Evolutionary conservation across 169 alveolate genomes (phyloP).

Genomic region (Plasmodium vinckei): DNA sequence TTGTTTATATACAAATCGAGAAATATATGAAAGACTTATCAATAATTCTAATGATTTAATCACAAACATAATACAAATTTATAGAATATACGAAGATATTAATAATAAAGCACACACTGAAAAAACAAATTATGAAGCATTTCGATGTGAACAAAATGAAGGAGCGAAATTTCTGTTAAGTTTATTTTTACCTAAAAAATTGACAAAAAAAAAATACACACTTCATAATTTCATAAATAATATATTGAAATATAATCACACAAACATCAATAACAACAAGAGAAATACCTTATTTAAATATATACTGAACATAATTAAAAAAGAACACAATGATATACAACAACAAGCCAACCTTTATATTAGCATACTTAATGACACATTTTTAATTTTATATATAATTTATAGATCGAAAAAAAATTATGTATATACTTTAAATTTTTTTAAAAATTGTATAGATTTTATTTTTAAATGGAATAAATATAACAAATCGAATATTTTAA

Average conservation of each 20-base stretch:
- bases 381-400: slow-evolving; percentile 16
- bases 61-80: background rate
- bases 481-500: background rate
- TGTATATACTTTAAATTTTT: slow-evolving; percentile 1
- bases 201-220: slow-evolving; percentile 3
- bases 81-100: background rate
- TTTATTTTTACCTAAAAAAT: slow-evolving; percentile 15
- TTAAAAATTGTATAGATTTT: slow-evolving; percentile 40
- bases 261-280: background rate
- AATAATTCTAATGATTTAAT: background rate
- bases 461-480: slow-evolving; percentile 17
- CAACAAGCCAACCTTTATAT: background rate
- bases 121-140: background rate
- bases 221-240: no score
- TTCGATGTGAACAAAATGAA: slow-evolving; percentile 1
- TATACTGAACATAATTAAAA: background rate
- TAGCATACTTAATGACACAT: slow-evolving; percentile 8
- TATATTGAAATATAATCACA: background rate
- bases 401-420: background rate
- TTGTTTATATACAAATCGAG: slow-evolving; percentile 20
- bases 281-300: background rate
- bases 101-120: background rate
- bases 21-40: background rate
- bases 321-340: background rate
- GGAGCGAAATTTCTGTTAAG: slow-evolving; percentile 3